Conservation (phyloP, 2,329 filamentous ascomycete species). For the Golovinomyces cichoracearum region DNA sequence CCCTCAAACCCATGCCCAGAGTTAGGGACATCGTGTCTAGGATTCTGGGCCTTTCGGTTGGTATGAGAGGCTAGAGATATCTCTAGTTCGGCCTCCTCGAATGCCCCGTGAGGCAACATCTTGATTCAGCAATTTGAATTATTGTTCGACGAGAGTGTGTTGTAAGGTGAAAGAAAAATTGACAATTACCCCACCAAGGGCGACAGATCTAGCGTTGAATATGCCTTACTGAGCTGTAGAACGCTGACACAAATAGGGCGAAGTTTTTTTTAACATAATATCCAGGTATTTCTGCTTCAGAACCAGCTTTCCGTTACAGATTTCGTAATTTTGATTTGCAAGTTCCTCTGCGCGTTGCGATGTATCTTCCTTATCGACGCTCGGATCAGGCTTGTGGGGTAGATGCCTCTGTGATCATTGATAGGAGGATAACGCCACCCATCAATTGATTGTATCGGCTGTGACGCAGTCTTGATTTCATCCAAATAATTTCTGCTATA, state of each 20-base stretch:
- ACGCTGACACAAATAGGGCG: no score
- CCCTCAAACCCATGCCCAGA: conserved; percentile 9
- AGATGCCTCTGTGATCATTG: no score
- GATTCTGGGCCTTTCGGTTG: conserved; percentile 25
- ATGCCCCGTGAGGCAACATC: conserved; percentile 18
- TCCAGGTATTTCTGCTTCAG: no score
- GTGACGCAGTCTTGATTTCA: no score
- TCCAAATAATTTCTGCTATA: no score
- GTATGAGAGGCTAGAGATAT: conserved; percentile 44
- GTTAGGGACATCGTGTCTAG: conserved; percentile 13
- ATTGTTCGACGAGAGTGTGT: neutral
- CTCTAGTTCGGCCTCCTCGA: conserved; percentile 62
- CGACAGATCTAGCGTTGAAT: neutral
- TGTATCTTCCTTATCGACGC: neutral
- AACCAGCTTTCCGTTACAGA: no score
- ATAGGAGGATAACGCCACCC: no score
- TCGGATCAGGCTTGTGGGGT: neutral
- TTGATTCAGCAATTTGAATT: neutral
- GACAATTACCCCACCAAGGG: neutral
- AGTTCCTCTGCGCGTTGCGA: no score
- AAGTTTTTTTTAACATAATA: no score
- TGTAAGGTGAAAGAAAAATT: neutral
- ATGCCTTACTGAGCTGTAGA: no score
- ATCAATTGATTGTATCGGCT: no score
- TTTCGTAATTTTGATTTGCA: no score